Percentiles rank a stretch among this genome's conserved stretches.
Conservation (phyloP, 495 filamentous ascomycete genomes). For the Rhypophila decipiens region DNA sequence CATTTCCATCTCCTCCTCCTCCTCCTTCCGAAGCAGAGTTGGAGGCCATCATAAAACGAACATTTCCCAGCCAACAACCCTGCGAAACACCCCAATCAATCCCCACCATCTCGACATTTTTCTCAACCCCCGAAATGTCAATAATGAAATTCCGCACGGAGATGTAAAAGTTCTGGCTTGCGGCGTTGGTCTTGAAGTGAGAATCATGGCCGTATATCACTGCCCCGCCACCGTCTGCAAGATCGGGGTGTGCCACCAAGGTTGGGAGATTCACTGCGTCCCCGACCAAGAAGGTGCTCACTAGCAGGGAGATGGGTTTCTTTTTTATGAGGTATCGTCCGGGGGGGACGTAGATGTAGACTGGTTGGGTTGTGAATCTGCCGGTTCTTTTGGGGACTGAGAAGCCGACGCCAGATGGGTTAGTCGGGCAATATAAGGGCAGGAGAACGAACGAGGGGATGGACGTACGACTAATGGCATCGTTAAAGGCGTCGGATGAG, state of each 20-base stretch:
- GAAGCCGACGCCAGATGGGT: neutral
- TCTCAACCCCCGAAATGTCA: slow-evolving; percentile 54
- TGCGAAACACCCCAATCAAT: slow-evolving; percentile 65
- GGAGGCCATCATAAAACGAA: slow-evolving; percentile 52
- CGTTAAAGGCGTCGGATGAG: slow-evolving; percentile 59
- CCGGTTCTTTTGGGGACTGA: slow-evolving; percentile 28
- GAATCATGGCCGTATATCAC: slow-evolving; percentile 20
- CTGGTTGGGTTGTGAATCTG: slow-evolving; percentile 50
- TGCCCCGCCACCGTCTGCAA: slow-evolving; percentile 5
- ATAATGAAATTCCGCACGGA: slow-evolving; percentile 68
- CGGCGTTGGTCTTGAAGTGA: slow-evolving; percentile 50
- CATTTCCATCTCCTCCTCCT: too few relatives aligned
- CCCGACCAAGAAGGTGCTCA: slow-evolving; percentile 45
- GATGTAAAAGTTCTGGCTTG: slow-evolving; percentile 68
- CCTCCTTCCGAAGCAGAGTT: too few relatives aligned
- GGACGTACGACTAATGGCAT: slow-evolving; percentile 47
- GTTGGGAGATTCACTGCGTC: slow-evolving; percentile 58
- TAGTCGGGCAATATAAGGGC: too few relatives aligned
- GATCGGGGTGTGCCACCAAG: slow-evolving; percentile 49
- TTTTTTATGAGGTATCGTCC: slow-evolving; percentile 50
- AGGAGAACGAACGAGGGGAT: too few relatives aligned
- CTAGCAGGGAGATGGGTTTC: slow-evolving; percentile 40
- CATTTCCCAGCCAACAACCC: slow-evolving; percentile 57
- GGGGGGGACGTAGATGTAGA: slow-evolving; percentile 52
- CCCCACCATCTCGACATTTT: slow-evolving; percentile 19